Evolutionary conservation across 441 rosid species (phyloP).

Genomic region (Jatropha multifida): DNA sequence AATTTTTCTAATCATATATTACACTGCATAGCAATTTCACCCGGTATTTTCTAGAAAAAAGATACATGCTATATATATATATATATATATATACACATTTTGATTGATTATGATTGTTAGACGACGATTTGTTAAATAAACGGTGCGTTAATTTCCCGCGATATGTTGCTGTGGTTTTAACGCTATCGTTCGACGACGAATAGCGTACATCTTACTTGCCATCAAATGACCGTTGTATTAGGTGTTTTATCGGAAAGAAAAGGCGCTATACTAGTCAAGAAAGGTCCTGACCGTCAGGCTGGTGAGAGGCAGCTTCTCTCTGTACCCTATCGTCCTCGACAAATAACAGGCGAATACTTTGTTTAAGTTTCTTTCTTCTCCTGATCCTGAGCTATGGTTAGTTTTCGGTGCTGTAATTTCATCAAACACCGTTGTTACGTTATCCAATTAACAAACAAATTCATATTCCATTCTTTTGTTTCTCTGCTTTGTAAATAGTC

Average conservation of each 20-base stretch:
- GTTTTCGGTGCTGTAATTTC: constrained; percentile 12
- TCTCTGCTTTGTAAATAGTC: constrained; percentile 45
- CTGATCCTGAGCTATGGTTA: constrained; percentile 12
- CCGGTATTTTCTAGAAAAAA: too few relatives aligned
- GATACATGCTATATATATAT: too few relatives aligned
- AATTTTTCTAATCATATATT: too few relatives aligned
- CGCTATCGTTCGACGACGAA: too few relatives aligned
- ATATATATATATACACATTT: too few relatives aligned
- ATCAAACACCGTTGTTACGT: constrained; percentile 6
- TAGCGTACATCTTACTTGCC: not conserved
- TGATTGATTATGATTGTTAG: not conserved
- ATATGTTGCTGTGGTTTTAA: not conserved
- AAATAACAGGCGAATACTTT: not conserved
- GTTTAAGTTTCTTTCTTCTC: not conserved
- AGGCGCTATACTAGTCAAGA: not conserved
- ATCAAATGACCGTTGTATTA: not conserved
- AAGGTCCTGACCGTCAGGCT: not conserved
- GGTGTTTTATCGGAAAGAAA: not conserved
- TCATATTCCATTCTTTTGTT: not conserved
- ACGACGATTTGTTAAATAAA: not conserved
- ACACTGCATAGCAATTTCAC: too few relatives aligned
- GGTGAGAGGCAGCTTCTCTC: not conserved
- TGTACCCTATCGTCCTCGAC: not conserved
- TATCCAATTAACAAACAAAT: not conserved
- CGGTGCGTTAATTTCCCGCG: not conserved